These are phyloP conservation scores for Solanum paucissectum DNA, from an alignment of 257 asterid species.

Conservation along the genomic window DNA sequence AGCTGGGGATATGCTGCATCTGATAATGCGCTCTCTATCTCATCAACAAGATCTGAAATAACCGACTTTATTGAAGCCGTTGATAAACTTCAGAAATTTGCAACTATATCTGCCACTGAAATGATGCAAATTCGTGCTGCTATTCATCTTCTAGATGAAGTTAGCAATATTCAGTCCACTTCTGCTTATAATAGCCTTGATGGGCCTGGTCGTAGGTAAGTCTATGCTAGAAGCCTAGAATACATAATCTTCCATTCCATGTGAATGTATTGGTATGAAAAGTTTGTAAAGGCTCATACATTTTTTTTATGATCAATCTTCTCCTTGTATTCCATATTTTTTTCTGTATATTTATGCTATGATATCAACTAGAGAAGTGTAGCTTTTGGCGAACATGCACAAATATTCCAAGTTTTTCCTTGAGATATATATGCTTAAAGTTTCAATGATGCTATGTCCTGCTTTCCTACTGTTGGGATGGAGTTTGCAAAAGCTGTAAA, in stretches of 20 bases:
- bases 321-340: neutral
- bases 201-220: slow-evolving; percentile 88
- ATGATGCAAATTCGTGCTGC: slow-evolving; percentile 73
- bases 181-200: slow-evolving; percentile 93
- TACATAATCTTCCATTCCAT: neutral
- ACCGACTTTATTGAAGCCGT: slow-evolving; percentile 46
- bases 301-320: neutral
- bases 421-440: neutral
- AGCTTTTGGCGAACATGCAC: neutral
- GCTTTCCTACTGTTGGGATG: neutral
- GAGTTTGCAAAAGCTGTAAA: neutral
- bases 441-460: neutral
- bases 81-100: slow-evolving; percentile 37
- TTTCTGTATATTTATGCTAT: neutral
- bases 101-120: slow-evolving; percentile 37
- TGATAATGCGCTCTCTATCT: slow-evolving; percentile 20
- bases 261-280: neutral
- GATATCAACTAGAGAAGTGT: neutral
- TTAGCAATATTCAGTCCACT: slow-evolving; percentile 36
- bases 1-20: slow-evolving; percentile 32
- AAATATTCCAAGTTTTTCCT: neutral
- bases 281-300: neutral
- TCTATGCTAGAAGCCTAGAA: neutral
- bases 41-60: slow-evolving; percentile 46
- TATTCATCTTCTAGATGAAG: slow-evolving; percentile 65